Conservation (phyloP, 2,329 filamentous ascomycete genomes). For the Ascochyta clinopodiicola region DNA sequence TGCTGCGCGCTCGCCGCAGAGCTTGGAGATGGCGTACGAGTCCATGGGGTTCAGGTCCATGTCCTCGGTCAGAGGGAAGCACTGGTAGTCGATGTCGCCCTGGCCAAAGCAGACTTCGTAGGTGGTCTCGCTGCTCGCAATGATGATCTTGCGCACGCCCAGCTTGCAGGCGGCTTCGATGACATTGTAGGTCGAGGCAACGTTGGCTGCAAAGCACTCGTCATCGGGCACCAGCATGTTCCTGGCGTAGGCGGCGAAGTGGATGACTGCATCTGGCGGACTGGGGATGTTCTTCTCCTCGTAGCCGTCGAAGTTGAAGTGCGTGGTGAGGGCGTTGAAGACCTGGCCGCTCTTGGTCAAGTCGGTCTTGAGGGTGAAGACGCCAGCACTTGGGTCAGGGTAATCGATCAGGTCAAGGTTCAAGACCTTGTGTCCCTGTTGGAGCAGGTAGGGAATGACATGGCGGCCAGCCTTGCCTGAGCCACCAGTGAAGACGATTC, state of each 20-base stretch:
- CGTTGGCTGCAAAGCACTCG: conserved; percentile 64
- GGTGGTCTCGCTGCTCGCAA: conserved; percentile 65
- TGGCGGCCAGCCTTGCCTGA: conserved; percentile 61
- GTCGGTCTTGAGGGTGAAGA: conserved; percentile 63
- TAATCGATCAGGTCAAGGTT: conserved; percentile 62
- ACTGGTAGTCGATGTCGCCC: conserved; percentile 62
- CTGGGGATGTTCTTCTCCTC: conserved; percentile 52
- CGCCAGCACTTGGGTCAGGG: conserved; percentile 50
- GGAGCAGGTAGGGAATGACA: conserved; percentile 60
- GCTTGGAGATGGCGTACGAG: conserved; percentile 66
- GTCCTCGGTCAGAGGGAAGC: conserved; percentile 66
- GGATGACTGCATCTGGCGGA: conserved; percentile 66
- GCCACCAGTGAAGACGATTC: conserved; percentile 56
- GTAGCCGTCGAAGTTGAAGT: conserved; percentile 62
- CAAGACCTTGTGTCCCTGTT: conserved; percentile 59
- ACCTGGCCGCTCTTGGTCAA: conserved; percentile 63
- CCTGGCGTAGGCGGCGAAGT: conserved; percentile 65
- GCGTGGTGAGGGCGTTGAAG: conserved; percentile 61
- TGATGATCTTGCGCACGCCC: conserved; percentile 67
- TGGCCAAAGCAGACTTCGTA: conserved; percentile 69
- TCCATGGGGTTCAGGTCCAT: conserved; percentile 68
- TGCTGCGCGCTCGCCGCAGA: conserved; percentile 65
- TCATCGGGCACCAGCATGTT: conserved; percentile 69
- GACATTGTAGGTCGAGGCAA: conserved; percentile 65
- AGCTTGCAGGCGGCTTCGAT: conserved; percentile 69